Evolutionary conservation across 129 eudicot species (phyloP).

Genomic region (Centaurea solstitialis): DNA sequence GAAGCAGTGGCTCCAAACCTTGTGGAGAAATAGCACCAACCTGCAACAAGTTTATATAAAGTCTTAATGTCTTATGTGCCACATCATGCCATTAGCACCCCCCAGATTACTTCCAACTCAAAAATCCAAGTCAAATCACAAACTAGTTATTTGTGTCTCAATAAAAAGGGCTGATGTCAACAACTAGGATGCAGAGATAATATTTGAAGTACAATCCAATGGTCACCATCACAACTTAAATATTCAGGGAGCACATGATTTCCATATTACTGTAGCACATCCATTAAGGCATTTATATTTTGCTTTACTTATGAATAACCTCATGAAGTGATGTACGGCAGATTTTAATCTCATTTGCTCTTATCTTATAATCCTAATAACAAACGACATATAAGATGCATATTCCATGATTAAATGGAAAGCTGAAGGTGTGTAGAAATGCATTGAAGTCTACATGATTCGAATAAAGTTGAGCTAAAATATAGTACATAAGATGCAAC

Average conservation of each 20-base stretch:
- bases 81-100: slow-evolving; percentile 15
- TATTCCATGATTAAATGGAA: background rate
- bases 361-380: background rate
- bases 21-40: slow-evolving; percentile 92
- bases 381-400: background rate
- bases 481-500: background rate
- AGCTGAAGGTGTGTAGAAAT: background rate
- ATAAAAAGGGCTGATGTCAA: background rate
- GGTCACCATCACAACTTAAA: background rate
- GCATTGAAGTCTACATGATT: background rate
- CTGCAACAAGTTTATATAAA: slow-evolving; percentile 39
- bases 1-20: slow-evolving; percentile 75
- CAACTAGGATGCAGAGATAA: background rate
- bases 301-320: background rate
- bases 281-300: background rate
- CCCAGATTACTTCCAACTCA: slow-evolving; percentile 1
- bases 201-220: background rate
- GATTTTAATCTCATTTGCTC: background rate
- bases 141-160: background rate
- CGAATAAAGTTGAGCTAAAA: background rate
- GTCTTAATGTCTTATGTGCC: slow-evolving; percentile 13
- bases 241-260: background rate
- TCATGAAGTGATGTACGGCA: background rate
- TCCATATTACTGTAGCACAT: background rate
- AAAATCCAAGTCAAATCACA: background rate